phyloP scores from a whole-genome alignment of 768 basidiomycete genomes.

The Leccinum arenicola region DNA sequence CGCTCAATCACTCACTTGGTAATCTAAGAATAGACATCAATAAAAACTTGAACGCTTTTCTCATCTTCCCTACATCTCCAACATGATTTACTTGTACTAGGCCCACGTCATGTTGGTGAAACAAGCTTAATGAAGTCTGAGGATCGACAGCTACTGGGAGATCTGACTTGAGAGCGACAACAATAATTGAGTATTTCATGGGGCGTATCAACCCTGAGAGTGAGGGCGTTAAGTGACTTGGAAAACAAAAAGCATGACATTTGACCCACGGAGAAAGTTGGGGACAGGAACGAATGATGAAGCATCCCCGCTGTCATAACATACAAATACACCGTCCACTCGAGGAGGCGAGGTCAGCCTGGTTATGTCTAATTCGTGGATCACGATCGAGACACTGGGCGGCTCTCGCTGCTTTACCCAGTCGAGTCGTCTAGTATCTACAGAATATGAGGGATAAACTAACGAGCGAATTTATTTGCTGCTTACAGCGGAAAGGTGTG shows the following conservation, averaged over 20 bases:
- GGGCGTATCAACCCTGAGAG: constrained; percentile 54
- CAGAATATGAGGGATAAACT: constrained; percentile 22
- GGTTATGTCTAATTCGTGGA: constrained; percentile 55
- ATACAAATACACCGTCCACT: constrained; percentile 79
- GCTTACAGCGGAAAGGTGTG: constrained; percentile 42
- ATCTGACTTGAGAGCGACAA: constrained; percentile 88
- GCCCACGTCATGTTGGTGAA: constrained; percentile 68
- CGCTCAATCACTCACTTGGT: constrained; percentile 28
- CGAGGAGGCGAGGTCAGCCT: constrained; percentile 55
- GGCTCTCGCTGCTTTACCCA: constrained; percentile 39
- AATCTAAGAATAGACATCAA: constrained; percentile 60
- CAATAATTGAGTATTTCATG: constrained; percentile 61
- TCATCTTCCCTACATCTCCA: constrained; percentile 66
- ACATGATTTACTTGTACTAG: constrained; percentile 69
- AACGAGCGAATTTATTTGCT: background rate
- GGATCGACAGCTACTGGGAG: constrained; percentile 58
- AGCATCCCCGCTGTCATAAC: constrained; percentile 71
- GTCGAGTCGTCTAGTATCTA: constrained; percentile 33
- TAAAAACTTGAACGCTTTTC: constrained; percentile 71
- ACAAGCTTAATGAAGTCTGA: constrained; percentile 44
- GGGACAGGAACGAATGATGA: constrained; percentile 66
- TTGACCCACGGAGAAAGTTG: constrained; percentile 64
- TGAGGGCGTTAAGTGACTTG: constrained; percentile 5
- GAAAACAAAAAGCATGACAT: background rate
- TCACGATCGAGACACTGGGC: constrained; percentile 45